Base-by-base conservation (phyloP, 192 early-diverging fungal genomes). In the Coemansia interrupta region DNA sequence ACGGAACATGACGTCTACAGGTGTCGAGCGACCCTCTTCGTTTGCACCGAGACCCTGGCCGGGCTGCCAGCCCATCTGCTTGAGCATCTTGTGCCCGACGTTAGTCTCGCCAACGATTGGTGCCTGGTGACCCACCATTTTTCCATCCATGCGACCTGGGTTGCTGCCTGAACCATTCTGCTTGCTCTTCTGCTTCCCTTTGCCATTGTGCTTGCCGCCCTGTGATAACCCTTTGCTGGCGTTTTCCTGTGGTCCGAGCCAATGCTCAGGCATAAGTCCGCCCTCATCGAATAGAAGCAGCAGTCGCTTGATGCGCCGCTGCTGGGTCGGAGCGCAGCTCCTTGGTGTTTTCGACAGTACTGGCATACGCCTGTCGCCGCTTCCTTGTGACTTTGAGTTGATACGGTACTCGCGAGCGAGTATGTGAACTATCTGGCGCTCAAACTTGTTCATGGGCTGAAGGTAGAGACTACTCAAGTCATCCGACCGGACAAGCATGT, bases 31-130 rank as follows among this genome's bases (percentile, higher is more conserved):
- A 28, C 76, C 76, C 40, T 79, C 61, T 26, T 70, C 66, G 13
- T 70, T 57, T 47, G 44, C 64, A 0, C 76, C 76, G 17, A 79
- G 76, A 1, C 76, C 71, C 57, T 65, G 59, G 19, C 76, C 76
- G 8, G 76, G 76, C 52, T 63, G 60, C 76, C 76, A 79, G 20
- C 76, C 76, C 76, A 79, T 79, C 58, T 79, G 70, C 54, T 61
- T 51, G 44, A 79, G 60, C 70, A 79, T 72, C 66, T 70, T 63
- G 54, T 79, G 76, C 15, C 76, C 76, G 58, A 79, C 68, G 45
- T 79, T 79, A 10, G 76, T 70, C 9, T 61, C 52, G 2, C 76
- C 67, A 12, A 79, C 70, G n/a, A 56, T 70, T 6, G 76, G 76
- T 0, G 70, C 76, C 19, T 58, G 23, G 30, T 68, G 66, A 13